phyloP scores from a whole-genome alignment of 1,284 basidiomycete species.

The Microbotryomycetes sp. region DNA sequence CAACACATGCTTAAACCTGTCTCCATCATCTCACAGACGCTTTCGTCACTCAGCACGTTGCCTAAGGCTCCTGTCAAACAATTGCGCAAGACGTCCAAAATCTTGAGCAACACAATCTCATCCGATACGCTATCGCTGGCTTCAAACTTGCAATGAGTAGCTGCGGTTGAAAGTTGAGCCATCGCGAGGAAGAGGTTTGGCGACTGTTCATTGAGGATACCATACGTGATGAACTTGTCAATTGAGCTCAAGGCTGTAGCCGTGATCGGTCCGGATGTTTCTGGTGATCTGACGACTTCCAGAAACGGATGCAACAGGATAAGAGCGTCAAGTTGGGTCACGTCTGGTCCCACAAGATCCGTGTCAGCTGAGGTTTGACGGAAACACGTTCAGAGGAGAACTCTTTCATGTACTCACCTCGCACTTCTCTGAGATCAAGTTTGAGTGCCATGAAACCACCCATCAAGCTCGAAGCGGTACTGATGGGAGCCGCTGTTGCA shows the following conservation, averaged over 20 bases:
- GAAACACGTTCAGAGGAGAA: not conserved
- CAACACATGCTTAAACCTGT: conserved; percentile 96
- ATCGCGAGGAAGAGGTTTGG: conserved; percentile 51
- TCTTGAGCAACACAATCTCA: conserved; percentile 87
- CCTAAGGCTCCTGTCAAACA: conserved; percentile 67
- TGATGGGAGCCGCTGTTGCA: not conserved
- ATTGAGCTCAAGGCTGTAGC: conserved; percentile 44
- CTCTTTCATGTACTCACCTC: conserved; percentile 54
- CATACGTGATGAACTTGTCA: conserved; percentile 44
- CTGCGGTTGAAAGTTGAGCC: conserved; percentile 75
- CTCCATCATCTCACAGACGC: conserved; percentile 97
- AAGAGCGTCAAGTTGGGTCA: conserved; percentile 33
- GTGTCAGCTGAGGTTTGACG: conserved; percentile 10
- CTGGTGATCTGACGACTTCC: conserved; percentile 73
- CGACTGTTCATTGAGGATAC: conserved; percentile 39
- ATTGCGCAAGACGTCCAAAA: conserved; percentile 83
- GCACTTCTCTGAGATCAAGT: conserved; percentile 61
- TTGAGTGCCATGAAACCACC: conserved; percentile 80
- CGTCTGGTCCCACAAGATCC: not conserved
- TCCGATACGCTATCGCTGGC: conserved; percentile 92
- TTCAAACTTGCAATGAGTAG: conserved; percentile 96
- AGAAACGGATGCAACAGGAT: conserved; percentile 81
- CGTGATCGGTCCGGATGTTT: conserved; percentile 46
- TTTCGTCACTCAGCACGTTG: conserved; percentile 71
- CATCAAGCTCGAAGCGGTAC: conserved; percentile 59